Evolutionary conservation across 768 basidiomycete genomes (phyloP).

Genomic region (Collybia mongolica): DNA sequence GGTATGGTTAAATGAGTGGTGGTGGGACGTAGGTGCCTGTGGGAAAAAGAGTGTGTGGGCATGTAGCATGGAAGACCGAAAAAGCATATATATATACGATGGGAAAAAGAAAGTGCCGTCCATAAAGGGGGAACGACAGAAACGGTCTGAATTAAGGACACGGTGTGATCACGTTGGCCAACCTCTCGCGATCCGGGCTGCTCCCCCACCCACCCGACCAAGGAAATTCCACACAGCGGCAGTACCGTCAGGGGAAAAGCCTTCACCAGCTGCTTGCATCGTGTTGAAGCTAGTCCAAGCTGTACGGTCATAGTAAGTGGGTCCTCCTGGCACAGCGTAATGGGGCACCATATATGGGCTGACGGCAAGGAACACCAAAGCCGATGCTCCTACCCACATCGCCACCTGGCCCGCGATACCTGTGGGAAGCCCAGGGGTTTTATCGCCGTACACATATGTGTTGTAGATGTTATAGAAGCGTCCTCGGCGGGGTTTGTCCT

Average conservation of each 20-base stretch:
- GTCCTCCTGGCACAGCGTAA: slow-evolving; percentile 58
- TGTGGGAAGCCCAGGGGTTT: slow-evolving; percentile 26
- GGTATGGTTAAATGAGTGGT: background rate
- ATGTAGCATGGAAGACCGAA: background rate
- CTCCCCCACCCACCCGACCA: slow-evolving; percentile 71
- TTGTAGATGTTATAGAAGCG: slow-evolving; percentile 89
- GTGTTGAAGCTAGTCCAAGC: slow-evolving; percentile 81
- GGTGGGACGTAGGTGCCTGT: slow-evolving; percentile 2
- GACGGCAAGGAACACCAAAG: slow-evolving; percentile 59
- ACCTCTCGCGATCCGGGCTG: slow-evolving; percentile 71
- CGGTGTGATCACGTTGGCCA: slow-evolving; percentile 60
- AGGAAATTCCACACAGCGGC: slow-evolving; percentile 68
- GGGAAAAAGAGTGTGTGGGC: slow-evolving; percentile 1
- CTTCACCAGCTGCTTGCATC: slow-evolving; percentile 69
- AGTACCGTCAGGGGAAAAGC: slow-evolving; percentile 59
- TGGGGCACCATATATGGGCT: slow-evolving; percentile 61
- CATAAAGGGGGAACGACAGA: background rate
- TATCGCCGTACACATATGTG: slow-evolving; percentile 56
- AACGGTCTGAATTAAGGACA: background rate
- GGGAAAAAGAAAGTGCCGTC: background rate
- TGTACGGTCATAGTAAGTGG: slow-evolving; percentile 72
- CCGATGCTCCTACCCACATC: slow-evolving; percentile 62
- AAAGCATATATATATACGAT: background rate
- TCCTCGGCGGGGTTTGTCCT: slow-evolving; percentile 22
- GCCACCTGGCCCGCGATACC: slow-evolving; percentile 44